phyloP scores from a whole-genome alignment of 345 rosid genomes.

The Lumnitzera littorea region DNA sequence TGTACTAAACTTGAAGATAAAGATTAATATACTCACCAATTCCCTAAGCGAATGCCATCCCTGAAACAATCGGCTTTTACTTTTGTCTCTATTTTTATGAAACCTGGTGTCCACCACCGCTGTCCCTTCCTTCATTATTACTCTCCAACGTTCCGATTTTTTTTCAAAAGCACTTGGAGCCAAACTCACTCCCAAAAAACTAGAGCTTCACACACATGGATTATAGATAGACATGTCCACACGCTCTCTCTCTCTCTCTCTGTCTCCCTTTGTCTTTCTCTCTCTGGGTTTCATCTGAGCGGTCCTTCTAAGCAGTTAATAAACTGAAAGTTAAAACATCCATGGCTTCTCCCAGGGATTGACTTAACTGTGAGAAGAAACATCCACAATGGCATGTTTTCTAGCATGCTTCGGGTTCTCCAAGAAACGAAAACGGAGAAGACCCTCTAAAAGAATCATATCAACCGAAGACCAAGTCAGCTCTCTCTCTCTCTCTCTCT shows the following conservation, averaged over 20 bases:
- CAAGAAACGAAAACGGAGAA: conserved; percentile 46
- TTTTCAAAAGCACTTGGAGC: conserved; percentile 58
- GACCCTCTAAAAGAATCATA: conserved; percentile 33
- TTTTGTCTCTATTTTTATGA: no score
- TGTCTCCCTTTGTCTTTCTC: background rate
- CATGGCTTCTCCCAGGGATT: background rate
- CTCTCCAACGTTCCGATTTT: conserved; percentile 52
- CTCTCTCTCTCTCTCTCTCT: background rate
- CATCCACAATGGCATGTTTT: conserved; percentile 64
- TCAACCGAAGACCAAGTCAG: background rate
- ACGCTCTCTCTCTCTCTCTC: background rate
- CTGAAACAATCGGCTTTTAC: conserved; percentile 32
- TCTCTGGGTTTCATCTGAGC: conserved; percentile 2
- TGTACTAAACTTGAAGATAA: no score
- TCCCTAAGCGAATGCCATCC: conserved; percentile 4
- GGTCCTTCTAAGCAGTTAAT: background rate
- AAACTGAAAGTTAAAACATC: background rate
- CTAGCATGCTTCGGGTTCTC: conserved; percentile 77
- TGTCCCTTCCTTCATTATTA: background rate
- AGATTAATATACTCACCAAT: no score
- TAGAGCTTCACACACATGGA: no score
- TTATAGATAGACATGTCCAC: no score
- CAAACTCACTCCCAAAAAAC: conserved; percentile 7
- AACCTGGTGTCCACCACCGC: no score
- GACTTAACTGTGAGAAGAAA: background rate